Evolutionary conservation across 2,329 filamentous ascomycete genomes (phyloP), one percentile per base, ranked within the genome.

Genomic region (Clonostachys rosea): DNA sequence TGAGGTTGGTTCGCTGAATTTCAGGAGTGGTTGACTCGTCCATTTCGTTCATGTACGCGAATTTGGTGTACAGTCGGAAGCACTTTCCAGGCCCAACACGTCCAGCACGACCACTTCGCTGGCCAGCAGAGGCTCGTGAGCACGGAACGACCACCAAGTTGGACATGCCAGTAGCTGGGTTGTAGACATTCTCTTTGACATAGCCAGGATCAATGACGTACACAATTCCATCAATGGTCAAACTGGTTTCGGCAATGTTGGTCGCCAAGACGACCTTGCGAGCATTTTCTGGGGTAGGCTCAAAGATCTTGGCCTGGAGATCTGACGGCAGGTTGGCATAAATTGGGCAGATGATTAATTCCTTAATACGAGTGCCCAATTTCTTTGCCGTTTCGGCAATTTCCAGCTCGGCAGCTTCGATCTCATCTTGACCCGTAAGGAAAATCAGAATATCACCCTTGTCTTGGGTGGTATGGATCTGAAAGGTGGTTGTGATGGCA

Each of bases 171-270:
- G 89, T 95, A 1, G 87, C 83, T 1, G 91, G 87, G 52, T 96
- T 95, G 70, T 92, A 97, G 2, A 91, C 81, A 56, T 96, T 96
- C 61, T 97, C 90, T 65, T 99, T 99, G 52, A 94, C 90, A 54
- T 95, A 95, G 1, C 94, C 94, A 0, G 89, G 89, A 56, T 99
- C 94, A 50, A 97, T 95, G 35, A 97, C 94, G 62, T 95, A 96
- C 9, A 92, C 87, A 50, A 97, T 95, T 14, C 91, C 92, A 62
- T 97, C 91, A 49, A 99, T 96, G 0, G 94, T 99, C 59, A 99
- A 70, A 73, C 84, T 91, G 0, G 94, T 99, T 65, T 99, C 94
- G 3, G 94, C 94, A 64, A 99, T 97, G 61, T 99, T 99, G 3
- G 94, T 97, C 0, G 92, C 91, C 36, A 97, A 70, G 0, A 99